phyloP scores from a whole-genome alignment of 2,329 filamentous ascomycete species.

The Metarhizium anisopliae region DNA sequence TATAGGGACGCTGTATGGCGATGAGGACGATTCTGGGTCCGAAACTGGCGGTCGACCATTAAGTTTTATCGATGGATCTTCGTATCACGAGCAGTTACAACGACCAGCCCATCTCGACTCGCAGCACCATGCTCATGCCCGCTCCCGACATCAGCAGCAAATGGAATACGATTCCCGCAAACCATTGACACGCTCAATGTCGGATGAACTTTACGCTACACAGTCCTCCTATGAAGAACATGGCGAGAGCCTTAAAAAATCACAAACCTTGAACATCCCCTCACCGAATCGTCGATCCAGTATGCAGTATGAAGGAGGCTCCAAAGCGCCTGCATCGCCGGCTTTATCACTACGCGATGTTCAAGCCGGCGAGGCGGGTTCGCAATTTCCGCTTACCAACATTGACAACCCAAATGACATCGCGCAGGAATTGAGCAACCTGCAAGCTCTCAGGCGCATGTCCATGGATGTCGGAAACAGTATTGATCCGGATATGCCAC shows the following conservation, averaged over 20 bases:
- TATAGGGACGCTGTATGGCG: slow-evolving; percentile 84
- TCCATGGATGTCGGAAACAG: slow-evolving; percentile 84
- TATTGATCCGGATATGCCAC: slow-evolving; percentile 66
- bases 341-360: slow-evolving; percentile 44
- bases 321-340: slow-evolving; percentile 40
- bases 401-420: slow-evolving; percentile 85
- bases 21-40: slow-evolving; percentile 56
- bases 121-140: background rate
- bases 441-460: slow-evolving; percentile 83
- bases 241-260: slow-evolving; percentile 28
- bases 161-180: slow-evolving; percentile 28
- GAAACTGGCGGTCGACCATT: slow-evolving; percentile 49
- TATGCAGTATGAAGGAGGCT: slow-evolving; percentile 30
- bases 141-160: slow-evolving; percentile 18
- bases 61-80: slow-evolving; percentile 58
- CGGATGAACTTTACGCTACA: slow-evolving; percentile 30
- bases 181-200: slow-evolving; percentile 34
- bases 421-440: slow-evolving; percentile 83
- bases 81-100: slow-evolving; percentile 43
- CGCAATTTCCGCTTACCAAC: slow-evolving; percentile 74
- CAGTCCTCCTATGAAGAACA: slow-evolving; percentile 22
- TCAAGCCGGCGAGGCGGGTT: slow-evolving; percentile 50
- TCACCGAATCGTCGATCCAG: slow-evolving; percentile 31
- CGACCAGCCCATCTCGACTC: slow-evolving; percentile 14
- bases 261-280: slow-evolving; percentile 31